A percentile compares a stretch with the other conserved stretches of the same genome.
These are phyloP conservation scores for Backusella tuberculispora DNA, from an alignment of 192 early-diverging fungal genomes.

Conservation along the genomic window DNA sequence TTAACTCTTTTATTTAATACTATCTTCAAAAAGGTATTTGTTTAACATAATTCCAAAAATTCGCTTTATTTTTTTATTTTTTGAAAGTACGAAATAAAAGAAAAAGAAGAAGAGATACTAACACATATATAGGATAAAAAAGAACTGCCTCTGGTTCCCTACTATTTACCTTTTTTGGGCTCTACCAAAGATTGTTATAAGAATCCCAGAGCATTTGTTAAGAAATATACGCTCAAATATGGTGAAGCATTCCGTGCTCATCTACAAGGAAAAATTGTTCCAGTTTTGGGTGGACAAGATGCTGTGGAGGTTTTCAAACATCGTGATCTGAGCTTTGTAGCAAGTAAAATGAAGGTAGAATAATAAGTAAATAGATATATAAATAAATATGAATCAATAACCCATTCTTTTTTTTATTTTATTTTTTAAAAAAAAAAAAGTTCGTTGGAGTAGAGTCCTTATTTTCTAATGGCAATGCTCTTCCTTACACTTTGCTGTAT, in stretches of 20 bases:
- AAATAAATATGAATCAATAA: not conserved
- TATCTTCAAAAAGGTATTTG: conserved; percentile 3
- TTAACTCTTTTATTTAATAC: not conserved
- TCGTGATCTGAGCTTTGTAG: not conserved
- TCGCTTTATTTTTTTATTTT: too few species aligned
- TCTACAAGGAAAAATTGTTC: not conserved
- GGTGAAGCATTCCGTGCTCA: conserved; percentile 18
- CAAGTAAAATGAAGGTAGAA: not conserved
- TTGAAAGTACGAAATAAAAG: too few species aligned
- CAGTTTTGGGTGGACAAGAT: not conserved
- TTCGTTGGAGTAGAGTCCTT: not conserved
- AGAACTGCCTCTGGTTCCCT: conserved; percentile 17
- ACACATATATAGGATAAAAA: not conserved
- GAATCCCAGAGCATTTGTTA: not conserved
- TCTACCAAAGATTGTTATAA: not conserved
- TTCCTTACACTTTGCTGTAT: not conserved
- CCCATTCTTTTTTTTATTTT: not conserved
- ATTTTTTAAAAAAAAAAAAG: not conserved
- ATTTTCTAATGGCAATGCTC: too few species aligned
- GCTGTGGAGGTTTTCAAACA: not conserved
- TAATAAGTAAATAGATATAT: not conserved
- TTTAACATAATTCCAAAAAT: too few species aligned
- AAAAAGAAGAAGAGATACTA: too few species aligned
- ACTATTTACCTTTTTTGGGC: conserved; percentile 15
- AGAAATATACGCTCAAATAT: not conserved